Percentiles rank a stretch among this genome's conserved stretches.
phyloP scores from a whole-genome alignment of 2,329 filamentous ascomycete genomes.

The Exophiala viscosa region DNA sequence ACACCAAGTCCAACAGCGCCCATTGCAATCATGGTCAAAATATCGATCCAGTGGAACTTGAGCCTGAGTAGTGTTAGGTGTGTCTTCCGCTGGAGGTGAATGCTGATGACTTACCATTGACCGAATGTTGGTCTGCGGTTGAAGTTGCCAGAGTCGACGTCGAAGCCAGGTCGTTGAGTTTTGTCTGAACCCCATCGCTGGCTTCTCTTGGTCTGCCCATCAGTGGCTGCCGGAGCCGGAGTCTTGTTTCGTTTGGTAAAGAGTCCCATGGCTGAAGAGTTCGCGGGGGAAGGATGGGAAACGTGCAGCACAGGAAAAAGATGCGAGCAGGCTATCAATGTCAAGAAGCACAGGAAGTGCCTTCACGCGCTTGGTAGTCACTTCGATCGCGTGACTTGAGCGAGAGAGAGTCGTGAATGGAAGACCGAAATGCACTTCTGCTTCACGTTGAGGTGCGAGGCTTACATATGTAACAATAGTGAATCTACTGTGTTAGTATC shows the following conservation, averaged over 20 bases:
- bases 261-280: slow-evolving; percentile 17
- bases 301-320: background rate
- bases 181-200: background rate
- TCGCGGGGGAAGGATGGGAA: background rate
- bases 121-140: slow-evolving; percentile 58
- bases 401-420: background rate
- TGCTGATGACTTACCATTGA: slow-evolving; percentile 53
- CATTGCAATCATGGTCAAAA: slow-evolving; percentile 64
- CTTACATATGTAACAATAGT: no score
- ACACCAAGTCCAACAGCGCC: slow-evolving; percentile 66
- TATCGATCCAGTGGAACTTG: slow-evolving; percentile 61
- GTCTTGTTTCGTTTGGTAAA: slow-evolving; percentile 13
- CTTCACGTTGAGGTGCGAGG: no score
- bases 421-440: no score
- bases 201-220: slow-evolving; percentile 4
- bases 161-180: slow-evolving; percentile 15
- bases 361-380: background rate
- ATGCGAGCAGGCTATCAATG: background rate
- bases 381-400: slow-evolving; percentile 2
- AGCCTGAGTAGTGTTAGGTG: slow-evolving; percentile 12
- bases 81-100: background rate
- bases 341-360: background rate
- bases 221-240: background rate
- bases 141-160: slow-evolving; percentile 39
- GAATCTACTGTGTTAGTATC: background rate